Conservation (phyloP, 2,329 filamentous ascomycete genomes). For the Thelonectria rubi region DNA sequence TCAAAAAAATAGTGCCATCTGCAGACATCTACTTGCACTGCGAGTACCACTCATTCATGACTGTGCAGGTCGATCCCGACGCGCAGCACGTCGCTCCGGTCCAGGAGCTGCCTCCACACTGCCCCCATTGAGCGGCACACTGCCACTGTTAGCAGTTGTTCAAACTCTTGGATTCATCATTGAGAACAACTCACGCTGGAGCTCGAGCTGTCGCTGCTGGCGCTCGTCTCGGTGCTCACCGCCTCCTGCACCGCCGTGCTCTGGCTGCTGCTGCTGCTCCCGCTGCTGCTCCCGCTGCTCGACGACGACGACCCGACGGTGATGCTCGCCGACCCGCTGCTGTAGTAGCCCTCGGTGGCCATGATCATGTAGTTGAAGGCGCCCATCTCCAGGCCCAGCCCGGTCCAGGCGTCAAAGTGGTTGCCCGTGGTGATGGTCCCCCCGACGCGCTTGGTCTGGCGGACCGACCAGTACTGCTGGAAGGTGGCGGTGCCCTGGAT, state of each 20-base stretch:
- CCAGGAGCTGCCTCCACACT: conserved; percentile 40
- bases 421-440: conserved; percentile 59
- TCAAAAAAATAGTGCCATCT: no score
- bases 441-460: conserved; percentile 56
- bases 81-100: conserved; percentile 38
- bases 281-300: background rate
- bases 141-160: background rate
- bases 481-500: conserved; percentile 60
- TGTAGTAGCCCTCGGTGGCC: conserved; percentile 62
- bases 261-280: background rate
- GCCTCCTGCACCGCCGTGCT: conserved; percentile 1
- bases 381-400: conserved; percentile 56
- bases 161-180: background rate
- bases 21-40: conserved; percentile 30
- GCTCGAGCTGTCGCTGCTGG: background rate
- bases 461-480: conserved; percentile 62
- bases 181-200: conserved; percentile 17
- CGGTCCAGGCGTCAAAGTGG: conserved; percentile 63
- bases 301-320: conserved; percentile 47
- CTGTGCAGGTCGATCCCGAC: conserved; percentile 35
- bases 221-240: conserved; percentile 4
- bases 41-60: conserved; percentile 39
- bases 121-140: conserved; percentile 35
- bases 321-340: conserved; percentile 57
- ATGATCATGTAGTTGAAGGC: conserved; percentile 62